phyloP scores from a whole-genome alignment of 208 protist species.

The Leishmania braziliensis region DNA sequence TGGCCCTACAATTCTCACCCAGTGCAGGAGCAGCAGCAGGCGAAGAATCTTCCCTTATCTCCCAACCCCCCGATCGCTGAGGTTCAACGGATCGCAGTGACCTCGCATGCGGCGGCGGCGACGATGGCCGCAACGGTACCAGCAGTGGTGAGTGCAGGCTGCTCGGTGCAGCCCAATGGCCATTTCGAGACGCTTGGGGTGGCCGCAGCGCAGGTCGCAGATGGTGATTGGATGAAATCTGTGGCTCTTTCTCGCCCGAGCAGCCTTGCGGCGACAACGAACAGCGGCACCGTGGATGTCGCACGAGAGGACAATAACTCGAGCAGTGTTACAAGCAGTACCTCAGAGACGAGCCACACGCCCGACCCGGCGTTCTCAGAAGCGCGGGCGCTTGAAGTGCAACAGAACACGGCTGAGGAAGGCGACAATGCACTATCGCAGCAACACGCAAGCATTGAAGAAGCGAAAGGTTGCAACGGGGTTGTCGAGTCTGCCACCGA shows the following conservation, averaged over 20 bases:
- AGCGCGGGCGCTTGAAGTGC: background rate
- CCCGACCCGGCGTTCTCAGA: background rate
- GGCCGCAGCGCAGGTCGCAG: background rate
- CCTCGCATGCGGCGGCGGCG: background rate
- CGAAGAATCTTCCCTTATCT: background rate
- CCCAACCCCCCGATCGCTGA: background rate
- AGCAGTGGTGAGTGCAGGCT: background rate
- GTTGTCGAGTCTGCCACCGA: background rate
- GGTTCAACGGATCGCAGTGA: background rate
- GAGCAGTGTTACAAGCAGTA: background rate
- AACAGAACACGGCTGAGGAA: background rate
- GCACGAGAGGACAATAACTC: background rate
- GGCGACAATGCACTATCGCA: background rate
- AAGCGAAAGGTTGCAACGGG: background rate
- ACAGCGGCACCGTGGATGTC: background rate
- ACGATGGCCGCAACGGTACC: background rate
- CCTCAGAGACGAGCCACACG: background rate
- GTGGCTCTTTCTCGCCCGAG: background rate
- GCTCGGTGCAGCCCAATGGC: background rate
- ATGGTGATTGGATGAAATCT: background rate
- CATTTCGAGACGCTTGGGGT: background rate
- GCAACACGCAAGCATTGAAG: background rate
- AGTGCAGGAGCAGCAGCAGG: background rate
- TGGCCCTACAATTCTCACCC: background rate
- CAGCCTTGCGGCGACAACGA: slow-evolving; percentile 1